A percentile compares a stretch with the other conserved stretches of the same genome.
These are phyloP conservation scores for Blastobotrys serpentis DNA, from an alignment of 1,139 yeast species.

Conservation along the genomic window DNA sequence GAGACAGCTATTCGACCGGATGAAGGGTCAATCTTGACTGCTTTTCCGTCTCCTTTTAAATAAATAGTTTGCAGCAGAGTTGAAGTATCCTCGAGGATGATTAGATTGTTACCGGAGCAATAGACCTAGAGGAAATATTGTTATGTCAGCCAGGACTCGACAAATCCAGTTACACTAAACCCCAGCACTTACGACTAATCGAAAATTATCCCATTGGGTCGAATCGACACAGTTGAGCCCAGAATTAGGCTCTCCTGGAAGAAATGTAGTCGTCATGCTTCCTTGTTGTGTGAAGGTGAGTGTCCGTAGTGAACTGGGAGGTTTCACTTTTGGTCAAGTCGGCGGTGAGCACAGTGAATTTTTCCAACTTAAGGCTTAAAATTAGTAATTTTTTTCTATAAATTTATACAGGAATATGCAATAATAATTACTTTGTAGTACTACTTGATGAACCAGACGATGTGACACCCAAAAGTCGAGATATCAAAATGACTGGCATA, in stretches of 20 bases:
- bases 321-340: background rate
- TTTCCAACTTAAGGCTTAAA: no score
- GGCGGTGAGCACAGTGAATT: no score
- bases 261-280: conserved; percentile 45
- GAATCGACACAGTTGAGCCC: conserved; percentile 57
- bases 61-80: conserved; percentile 73
- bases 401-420: background rate
- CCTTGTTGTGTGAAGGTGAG: background rate
- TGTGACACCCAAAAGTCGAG: conserved; percentile 27
- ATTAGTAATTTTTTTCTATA: conserved; percentile 1
- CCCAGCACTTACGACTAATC: conserved; percentile 46
- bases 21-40: conserved; percentile 58
- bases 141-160: conserved; percentile 5
- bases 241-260: conserved; percentile 82
- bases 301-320: background rate
- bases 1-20: conserved; percentile 53
- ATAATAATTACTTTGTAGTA: conserved; percentile 6
- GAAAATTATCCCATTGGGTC: conserved; percentile 64
- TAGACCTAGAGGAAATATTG: conserved; percentile 61
- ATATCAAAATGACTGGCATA: conserved; percentile 35
- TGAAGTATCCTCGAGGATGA: conserved; percentile 54
- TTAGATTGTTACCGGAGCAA: conserved; percentile 85
- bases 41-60: conserved; percentile 61
- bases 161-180: background rate
- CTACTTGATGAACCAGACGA: conserved; percentile 10